Evolutionary conservation across 1,139 yeast species (phyloP), one percentile per base, ranked within the genome.

Genomic region (Lizanozyma gosingica): DNA sequence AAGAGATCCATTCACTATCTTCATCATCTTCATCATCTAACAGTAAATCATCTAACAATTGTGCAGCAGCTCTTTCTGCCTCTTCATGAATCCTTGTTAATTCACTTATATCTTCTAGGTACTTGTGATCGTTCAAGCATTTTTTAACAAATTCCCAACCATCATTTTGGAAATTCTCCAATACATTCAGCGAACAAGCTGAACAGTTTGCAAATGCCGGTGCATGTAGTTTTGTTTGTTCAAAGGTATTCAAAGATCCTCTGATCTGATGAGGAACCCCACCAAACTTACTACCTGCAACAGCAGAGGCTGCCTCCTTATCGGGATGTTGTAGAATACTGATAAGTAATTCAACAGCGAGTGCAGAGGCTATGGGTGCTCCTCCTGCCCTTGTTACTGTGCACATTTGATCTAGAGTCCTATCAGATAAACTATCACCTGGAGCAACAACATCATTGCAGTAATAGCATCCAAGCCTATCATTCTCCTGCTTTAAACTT

Each of bases 391-490:
- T 67, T 0, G 98, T 92, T 1, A 92, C 98, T 0, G 98, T 92
- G 56, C 99, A 92, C 97, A 92, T 92, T 58, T 92, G 97, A 60
- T 92, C 99, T 45, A 92, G 63, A 0, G 97, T 84, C 40, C 95
- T 68, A 53, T 88, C 94, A 0, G 86, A 72, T 15, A 86, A 63
- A 45, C 94, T 83, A 56, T 92, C 96, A 4, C 80, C 67, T 0
- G 99, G 98, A 0, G 97, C 97, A 38, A 88, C 90, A 6, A 92
- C 88, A 56, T 94, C 98, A 56, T 88, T 87, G 60, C 99, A 92
- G 57, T 82, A 92, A 61, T 92, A 92, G 58, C 99, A 92, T 0
- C 99, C 98, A 27, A 90, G 61, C 35, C 82, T 66, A 16, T 54
- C 58, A 4, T 51, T 40, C 2, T 49, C 40, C 15, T 48, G 48